Percentiles rank a stretch among this genome's conserved stretches.
phyloP scores from a whole-genome alignment of 306 rosid species.

The Phaseolus lunatus region DNA sequence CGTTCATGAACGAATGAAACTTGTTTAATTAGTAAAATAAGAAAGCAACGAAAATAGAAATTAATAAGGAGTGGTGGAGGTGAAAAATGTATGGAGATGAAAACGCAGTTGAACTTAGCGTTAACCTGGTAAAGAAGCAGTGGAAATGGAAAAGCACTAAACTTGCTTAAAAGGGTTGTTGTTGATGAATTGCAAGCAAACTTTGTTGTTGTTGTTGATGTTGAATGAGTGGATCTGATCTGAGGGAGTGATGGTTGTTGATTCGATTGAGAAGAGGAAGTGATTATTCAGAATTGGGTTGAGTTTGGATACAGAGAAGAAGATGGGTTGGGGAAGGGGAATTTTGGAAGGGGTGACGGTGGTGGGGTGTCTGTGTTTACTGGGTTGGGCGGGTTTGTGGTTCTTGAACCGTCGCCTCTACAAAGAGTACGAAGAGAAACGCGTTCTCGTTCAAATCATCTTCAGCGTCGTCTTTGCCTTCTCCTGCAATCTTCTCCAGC shows the following conservation, averaged over 20 bases:
- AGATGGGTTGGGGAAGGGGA: conserved; percentile 85
- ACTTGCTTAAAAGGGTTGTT: background rate
- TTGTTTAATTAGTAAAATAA: background rate
- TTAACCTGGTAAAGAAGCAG: background rate
- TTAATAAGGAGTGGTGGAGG: background rate
- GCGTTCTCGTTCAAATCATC: conserved; percentile 82
- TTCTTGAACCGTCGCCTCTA: conserved; percentile 88
- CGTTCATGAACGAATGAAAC: too few species aligned
- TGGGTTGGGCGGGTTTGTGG: conserved; percentile 94
- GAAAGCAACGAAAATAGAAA: background rate
- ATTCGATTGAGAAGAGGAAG: background rate
- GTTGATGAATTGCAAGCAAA: background rate
- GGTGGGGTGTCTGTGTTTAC: conserved; percentile 61
- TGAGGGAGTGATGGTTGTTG: conserved; percentile 8
- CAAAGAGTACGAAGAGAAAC: conserved; percentile 96
- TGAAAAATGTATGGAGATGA: background rate
- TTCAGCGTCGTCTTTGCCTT: conserved; percentile 95
- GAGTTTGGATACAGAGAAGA: background rate
- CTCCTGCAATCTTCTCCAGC: conserved; percentile 96
- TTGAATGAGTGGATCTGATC: background rate
- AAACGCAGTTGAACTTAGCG: background rate
- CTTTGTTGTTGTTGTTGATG: background rate
- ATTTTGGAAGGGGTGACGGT: conserved; percentile 73
- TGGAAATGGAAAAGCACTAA: background rate
- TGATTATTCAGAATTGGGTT: background rate